These are phyloP conservation scores for Rhizophlyctis rosea DNA, from an alignment of 192 early-diverging fungal genomes.

Conservation along the genomic window DNA sequence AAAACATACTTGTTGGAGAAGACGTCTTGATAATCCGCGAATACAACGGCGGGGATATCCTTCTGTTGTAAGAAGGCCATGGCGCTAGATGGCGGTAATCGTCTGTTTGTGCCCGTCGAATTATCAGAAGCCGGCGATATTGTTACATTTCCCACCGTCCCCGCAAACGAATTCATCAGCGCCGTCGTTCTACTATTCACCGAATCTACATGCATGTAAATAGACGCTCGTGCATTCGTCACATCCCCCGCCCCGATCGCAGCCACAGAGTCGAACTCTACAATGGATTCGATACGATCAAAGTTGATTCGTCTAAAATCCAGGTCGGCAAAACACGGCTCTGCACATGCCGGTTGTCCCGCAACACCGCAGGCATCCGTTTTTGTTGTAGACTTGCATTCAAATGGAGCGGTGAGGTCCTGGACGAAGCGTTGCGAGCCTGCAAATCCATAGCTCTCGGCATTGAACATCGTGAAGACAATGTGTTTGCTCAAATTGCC, in stretches of 20 bases:
- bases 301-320: conserved; percentile 68
- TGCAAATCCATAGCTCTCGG: conserved; percentile 70
- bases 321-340: conserved; percentile 60
- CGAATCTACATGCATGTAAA: conserved; percentile 46
- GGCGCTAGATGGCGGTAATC: conserved; percentile 67
- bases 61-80: conserved; percentile 66
- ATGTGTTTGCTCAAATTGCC: conserved; percentile 55
- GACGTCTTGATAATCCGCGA: conserved; percentile 57
- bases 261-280: conserved; percentile 66
- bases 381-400: conserved; percentile 47
- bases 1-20: conserved; percentile 48
- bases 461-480: conserved; percentile 70
- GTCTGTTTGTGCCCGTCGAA: conserved; percentile 22
- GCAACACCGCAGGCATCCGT: conserved; percentile 17
- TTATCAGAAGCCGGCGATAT: conserved; percentile 45
- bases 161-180: conserved; percentile 21
- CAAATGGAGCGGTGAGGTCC: conserved; percentile 57
- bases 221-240: conserved; percentile 9
- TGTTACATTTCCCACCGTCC: conserved; percentile 7
- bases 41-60: conserved; percentile 60
- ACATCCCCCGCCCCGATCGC: conserved; percentile 8
- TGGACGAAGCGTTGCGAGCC: conserved; percentile 82
- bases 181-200: conserved; percentile 24
- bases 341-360: conserved; percentile 49
- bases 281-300: conserved; percentile 62